phyloP scores from a whole-genome alignment of 305 asterid species.

The Coffea humblotiana region DNA sequence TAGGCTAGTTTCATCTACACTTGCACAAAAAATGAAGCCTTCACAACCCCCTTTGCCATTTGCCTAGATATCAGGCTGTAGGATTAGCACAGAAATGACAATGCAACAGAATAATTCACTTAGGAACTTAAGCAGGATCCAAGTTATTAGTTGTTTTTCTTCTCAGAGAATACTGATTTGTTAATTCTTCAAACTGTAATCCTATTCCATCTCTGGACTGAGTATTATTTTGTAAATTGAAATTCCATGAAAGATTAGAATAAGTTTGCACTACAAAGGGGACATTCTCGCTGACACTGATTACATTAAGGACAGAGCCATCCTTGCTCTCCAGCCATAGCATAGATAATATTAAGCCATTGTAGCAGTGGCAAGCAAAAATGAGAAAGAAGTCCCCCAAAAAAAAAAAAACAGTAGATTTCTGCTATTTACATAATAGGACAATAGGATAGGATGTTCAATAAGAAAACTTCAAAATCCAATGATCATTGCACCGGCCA shows the following conservation, averaged over 20 bases:
- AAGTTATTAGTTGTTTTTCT: too few relatives aligned
- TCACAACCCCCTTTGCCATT: neutral
- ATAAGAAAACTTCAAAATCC: too few relatives aligned
- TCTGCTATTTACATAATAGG: neutral
- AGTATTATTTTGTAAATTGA: neutral
- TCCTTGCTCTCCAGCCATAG: neutral
- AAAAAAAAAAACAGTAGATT: neutral
- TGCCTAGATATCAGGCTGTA: neutral
- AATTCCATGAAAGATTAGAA: neutral
- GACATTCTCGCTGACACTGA: neutral
- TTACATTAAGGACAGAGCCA: neutral
- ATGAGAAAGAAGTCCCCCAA: too few relatives aligned
- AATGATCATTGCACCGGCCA: too few relatives aligned
- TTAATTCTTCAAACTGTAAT: neutral
- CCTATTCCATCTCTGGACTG: neutral
- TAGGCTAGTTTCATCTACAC: neutral
- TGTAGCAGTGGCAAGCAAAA: neutral
- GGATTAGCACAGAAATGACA: neutral
- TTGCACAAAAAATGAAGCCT: neutral
- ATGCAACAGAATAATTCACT: neutral
- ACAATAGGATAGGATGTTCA: neutral
- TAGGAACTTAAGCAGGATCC: neutral
- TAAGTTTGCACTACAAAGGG: neutral
- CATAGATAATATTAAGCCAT: neutral
- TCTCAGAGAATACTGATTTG: constrained; percentile 5